Conservation (phyloP, 495 filamentous ascomycete species). For the Pseudoneurospora amorphoporcata region DNA sequence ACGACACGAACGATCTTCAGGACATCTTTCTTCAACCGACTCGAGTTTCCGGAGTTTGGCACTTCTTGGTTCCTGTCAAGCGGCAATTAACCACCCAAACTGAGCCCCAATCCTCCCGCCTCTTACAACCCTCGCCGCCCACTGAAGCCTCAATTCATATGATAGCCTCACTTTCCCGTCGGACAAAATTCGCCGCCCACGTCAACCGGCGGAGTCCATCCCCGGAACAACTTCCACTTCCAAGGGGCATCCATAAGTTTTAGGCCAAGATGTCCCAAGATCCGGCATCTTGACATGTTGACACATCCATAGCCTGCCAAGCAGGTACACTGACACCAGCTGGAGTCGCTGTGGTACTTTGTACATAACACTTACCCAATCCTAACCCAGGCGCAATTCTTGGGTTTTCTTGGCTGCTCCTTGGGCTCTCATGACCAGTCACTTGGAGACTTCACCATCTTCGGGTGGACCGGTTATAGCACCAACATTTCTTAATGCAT, state of each 20-base stretch:
- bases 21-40: neutral
- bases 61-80: neutral
- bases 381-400: neutral
- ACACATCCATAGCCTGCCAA: neutral
- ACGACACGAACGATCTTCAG: neutral
- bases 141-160: neutral
- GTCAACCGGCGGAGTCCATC: neutral
- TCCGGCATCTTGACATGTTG: neutral
- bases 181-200: neutral
- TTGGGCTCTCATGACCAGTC: neutral
- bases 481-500: neutral
- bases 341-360: neutral
- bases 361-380: neutral
- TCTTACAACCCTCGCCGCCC: neutral
- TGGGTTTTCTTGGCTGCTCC: neutral
- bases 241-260: neutral
- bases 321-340: neutral
- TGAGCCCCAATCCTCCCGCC: neutral
- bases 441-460: too few relatives aligned
- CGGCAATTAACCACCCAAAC: neutral
- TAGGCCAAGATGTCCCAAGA: neutral
- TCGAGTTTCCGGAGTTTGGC: neutral
- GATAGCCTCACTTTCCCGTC: neutral
- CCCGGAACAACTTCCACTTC: neutral
- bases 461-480: neutral